phyloP scores from a whole-genome alignment of 768 basidiomycete species.

The Macrolepiota fuliginosa region DNA sequence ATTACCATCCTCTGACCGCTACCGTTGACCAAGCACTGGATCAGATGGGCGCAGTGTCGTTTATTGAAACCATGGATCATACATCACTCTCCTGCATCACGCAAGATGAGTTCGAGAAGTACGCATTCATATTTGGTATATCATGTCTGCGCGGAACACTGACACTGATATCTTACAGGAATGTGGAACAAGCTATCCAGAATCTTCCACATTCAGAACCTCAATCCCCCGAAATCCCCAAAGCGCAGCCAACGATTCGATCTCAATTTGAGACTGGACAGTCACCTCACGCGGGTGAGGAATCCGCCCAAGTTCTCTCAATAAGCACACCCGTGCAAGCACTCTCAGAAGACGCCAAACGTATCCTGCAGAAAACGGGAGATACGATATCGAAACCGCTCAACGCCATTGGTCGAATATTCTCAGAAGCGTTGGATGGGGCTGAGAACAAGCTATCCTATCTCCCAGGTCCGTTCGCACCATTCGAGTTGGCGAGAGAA shows the following conservation, averaged over 20 bases:
- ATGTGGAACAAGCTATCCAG: slow-evolving; percentile 53
- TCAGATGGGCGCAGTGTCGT: slow-evolving; percentile 94
- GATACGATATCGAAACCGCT: slow-evolving; percentile 89
- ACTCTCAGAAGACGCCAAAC: slow-evolving; percentile 69
- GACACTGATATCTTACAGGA: slow-evolving; percentile 26
- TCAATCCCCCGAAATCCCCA: slow-evolving; percentile 31
- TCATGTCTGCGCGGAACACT: neutral
- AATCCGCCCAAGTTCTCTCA: slow-evolving; percentile 79
- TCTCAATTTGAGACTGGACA: slow-evolving; percentile 18
- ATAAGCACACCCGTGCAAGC: slow-evolving; percentile 55
- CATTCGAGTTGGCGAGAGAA: slow-evolving; percentile 61
- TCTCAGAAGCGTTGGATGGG: slow-evolving; percentile 78
- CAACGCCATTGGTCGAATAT: slow-evolving; percentile 84
- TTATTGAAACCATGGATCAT: slow-evolving; percentile 98
- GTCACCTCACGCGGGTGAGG: slow-evolving; percentile 75
- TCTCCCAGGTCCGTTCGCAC: slow-evolving; percentile 68
- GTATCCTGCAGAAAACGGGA: slow-evolving; percentile 86
- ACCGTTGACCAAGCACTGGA: neutral
- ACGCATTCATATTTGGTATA: slow-evolving; percentile 14
- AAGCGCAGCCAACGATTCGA: slow-evolving; percentile 23
- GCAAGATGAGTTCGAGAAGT: slow-evolving; percentile 90
- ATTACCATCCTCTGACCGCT: neutral
- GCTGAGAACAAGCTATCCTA: slow-evolving; percentile 63
- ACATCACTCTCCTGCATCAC: slow-evolving; percentile 91
- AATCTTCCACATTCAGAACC: slow-evolving; percentile 44